phyloP scores from a whole-genome alignment of 1,284 basidiomycete genomes.

The Ceratobasidium theobromae region DNA sequence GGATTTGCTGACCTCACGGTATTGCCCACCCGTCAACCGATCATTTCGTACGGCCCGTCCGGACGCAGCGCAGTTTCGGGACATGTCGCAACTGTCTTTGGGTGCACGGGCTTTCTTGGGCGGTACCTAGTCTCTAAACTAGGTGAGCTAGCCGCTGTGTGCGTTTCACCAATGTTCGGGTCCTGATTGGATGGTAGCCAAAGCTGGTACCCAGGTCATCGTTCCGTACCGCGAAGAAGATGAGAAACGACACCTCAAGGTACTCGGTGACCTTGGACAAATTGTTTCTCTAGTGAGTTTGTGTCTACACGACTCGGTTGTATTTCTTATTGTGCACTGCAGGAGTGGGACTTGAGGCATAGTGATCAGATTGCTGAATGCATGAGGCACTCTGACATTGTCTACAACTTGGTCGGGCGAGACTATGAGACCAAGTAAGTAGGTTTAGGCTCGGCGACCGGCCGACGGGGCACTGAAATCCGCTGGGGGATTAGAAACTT shows the following conservation, averaged over 20 bases:
- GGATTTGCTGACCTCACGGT: slow-evolving; percentile 32
- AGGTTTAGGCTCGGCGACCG: slow-evolving; percentile 38
- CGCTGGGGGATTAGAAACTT: slow-evolving; percentile 66
- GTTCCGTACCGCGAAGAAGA: slow-evolving; percentile 97
- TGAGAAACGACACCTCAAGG: slow-evolving; percentile 86
- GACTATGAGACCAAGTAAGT: slow-evolving; percentile 87
- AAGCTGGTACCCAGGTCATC: slow-evolving; percentile 91
- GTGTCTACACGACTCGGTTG: too few relatives aligned
- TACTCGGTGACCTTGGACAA: slow-evolving; percentile 96
- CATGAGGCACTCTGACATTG: slow-evolving; percentile 92
- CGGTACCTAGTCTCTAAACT: slow-evolving; percentile 93
- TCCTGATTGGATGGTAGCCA: slow-evolving; percentile 53
- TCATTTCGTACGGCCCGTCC: slow-evolving; percentile 73
- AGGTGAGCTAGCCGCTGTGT: slow-evolving; percentile 56
- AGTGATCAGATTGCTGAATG: slow-evolving; percentile 92
- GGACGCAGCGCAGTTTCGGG: slow-evolving; percentile 87
- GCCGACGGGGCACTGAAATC: neutral
- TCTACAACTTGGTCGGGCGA: slow-evolving; percentile 91
- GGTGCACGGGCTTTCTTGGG: slow-evolving; percentile 93
- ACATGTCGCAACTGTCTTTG: slow-evolving; percentile 95
- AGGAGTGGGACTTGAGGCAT: slow-evolving; percentile 95
- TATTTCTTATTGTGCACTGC: neutral
- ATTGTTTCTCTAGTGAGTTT: slow-evolving; percentile 84
- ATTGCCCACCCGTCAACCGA: slow-evolving; percentile 50
- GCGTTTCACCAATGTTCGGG: slow-evolving; percentile 17